phyloP scores from a whole-genome alignment of 73 alveolate species.

The Paramecium primaurelia region DNA sequence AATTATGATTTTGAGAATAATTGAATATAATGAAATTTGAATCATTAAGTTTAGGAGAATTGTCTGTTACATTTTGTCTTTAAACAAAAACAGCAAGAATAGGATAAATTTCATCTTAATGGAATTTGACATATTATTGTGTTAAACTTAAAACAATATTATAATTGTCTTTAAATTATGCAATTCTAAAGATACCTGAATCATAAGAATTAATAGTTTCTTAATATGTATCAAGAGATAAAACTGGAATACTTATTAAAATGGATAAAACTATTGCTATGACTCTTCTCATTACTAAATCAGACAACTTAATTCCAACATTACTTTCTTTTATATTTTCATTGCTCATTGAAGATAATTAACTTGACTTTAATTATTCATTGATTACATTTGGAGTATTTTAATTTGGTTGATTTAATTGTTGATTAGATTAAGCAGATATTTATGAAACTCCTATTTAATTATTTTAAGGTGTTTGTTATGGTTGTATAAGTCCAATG shows the following conservation, averaged over 20 bases:
- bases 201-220: conserved; percentile 63
- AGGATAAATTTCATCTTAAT: neutral
- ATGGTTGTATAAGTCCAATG: neutral
- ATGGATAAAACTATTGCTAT: conserved; percentile 84
- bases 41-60: neutral
- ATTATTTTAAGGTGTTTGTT: neutral
- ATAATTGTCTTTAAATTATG: neutral
- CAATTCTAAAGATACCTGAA: conserved; percentile 25
- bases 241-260: conserved; percentile 75
- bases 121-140: neutral
- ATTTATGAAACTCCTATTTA: neutral
- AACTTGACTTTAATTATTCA: neutral
- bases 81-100: neutral
- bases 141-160: neutral
- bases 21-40: neutral
- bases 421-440: neutral
- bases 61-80: neutral
- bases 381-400: neutral
- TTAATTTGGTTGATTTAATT: neutral
- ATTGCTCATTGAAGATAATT: neutral
- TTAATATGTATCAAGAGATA: conserved; percentile 61
- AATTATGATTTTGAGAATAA: neutral
- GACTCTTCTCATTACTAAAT: conserved; percentile 88
- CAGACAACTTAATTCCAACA: conserved; percentile 90
- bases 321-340: conserved; percentile 72